Evolutionary conservation across 176 grass and related monocot genomes (phyloP), one percentile per base, ranked within the genome.

Genomic region (Triticum turgidum): DNA sequence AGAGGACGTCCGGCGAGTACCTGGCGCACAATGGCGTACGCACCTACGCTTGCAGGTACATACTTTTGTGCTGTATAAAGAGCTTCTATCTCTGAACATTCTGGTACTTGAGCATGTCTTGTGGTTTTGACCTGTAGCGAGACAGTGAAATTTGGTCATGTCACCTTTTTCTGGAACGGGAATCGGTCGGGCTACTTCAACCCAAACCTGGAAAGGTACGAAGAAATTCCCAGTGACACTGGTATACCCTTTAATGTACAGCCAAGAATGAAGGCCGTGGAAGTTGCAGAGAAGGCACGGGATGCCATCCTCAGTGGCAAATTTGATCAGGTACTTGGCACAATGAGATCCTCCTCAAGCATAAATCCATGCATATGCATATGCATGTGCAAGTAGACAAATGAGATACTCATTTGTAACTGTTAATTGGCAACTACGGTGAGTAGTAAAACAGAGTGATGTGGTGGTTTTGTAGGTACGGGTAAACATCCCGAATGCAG

Each of bases 111-210:
- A 61, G 47, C 30, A 6, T 72, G 21, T 59, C 4, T 21, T 54
- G 29, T 25, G 21, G 22, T 84, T 15, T 76, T 45, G 54, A 65
- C 86, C 29, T 71, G 54, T 92, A 96, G 94, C 78, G 97, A 96
- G 78, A 99, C 97, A 0, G 92, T 99, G 14, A 96, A 99, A 67
- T 99, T 99, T 92, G 94, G 94, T 11, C 94, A 99, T 78, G 97
- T 96, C 72, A 96, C 97, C 4, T 99, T 99, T 49, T 99, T 99
- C 87, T 96, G 97, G 97, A 99, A 99, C 4, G 94, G 97, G 6
- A 99, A 99, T 72, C 97, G 97, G n/a, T 96, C 97, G 13, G 97
- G 97, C 27, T 99, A 87, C 76, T 99, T 99, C 80, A 83, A 99
- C 30, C 67, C 86, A 18, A 73, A 86, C 15, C 69, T 92, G 77